Evolutionary conservation across 768 basidiomycete genomes (phyloP).

Genomic region (Xerocomellus chrysenteron): DNA sequence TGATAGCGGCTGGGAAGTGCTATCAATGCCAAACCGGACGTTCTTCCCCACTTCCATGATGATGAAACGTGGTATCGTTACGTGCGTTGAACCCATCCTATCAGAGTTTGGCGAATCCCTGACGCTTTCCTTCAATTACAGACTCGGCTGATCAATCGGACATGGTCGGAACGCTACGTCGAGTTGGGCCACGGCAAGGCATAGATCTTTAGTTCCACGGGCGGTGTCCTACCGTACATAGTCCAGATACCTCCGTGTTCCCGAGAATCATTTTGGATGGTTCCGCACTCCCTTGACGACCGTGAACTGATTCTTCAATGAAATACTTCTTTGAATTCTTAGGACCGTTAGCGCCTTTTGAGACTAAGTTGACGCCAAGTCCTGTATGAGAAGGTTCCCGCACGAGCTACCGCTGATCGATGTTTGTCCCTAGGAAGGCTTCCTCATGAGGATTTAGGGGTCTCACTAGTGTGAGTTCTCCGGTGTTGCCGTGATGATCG

Average conservation of each 20-base stretch:
- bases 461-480: neutral
- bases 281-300: neutral
- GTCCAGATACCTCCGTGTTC: neutral
- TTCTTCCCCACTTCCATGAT: constrained; percentile 36
- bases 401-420: neutral
- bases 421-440: neutral
- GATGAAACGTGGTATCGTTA: constrained; percentile 36
- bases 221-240: neutral
- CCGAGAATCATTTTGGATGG: neutral
- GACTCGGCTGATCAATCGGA: constrained; percentile 19
- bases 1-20: constrained; percentile 35
- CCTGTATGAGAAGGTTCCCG: neutral
- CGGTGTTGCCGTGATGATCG: neutral
- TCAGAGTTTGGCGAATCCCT: neutral
- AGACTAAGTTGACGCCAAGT: neutral
- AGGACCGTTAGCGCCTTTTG: too few relatives aligned
- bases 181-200: constrained; percentile 16
- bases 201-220: neutral
- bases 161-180: constrained; percentile 30
- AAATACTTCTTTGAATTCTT: neutral
- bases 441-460: neutral
- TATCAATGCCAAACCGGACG: constrained; percentile 22
- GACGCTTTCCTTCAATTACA: neutral
- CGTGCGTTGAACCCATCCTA: constrained; percentile 15
- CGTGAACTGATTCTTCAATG: neutral